Evolutionary conservation across 2,329 filamentous ascomycete species (phyloP), one percentile per base, ranked within the genome.

Genomic region (Xylariaceae sp.): DNA sequence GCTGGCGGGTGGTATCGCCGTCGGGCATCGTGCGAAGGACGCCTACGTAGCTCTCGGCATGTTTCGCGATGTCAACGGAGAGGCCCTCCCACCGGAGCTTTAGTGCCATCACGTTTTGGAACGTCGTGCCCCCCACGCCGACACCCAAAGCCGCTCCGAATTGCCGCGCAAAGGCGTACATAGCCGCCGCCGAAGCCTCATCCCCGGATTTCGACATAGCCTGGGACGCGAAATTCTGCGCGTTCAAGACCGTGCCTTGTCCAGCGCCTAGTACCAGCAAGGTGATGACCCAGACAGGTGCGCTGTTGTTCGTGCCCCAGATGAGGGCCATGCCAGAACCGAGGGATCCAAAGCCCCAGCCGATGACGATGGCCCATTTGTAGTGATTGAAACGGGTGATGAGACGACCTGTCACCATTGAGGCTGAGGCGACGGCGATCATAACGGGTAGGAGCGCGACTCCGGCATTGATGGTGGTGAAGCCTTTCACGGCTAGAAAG

Each of bases 291-390:
- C 48, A 52, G 16, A 37, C 34, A 9, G 38, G 34, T 0, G 40
- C 22, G 4, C 38, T 26, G 12, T 39, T 34, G 30, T 53, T n/a
- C 37, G 22, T n/a, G 49, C 30, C 15, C 41, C 40, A 53, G 53
- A 17, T 55, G 41, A 34, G 56, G 44, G 35, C 38, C 19, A 3
- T 41, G 45, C 50, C 53, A 57, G 2, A 43, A 38, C n/a, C 49
- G 19, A 17, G 43, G 46, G 7, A 57, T 26, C 11, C 36, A 48
- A 2, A 42, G 19, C 1, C 44, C 49, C 9, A 50, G 1, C 39
- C 43, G 6, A 55, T 4, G 34, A 56, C 49, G 62, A 67, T 61
- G 12, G 64, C 54, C 62, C 62, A 65, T 19, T 65, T 62, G 49
- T 47, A 51, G 28, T 51, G 44, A 28, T 51, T 51, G 34, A 39